Conservation (phyloP, 371 early-diverging fungal genomes). For the Mortierella polycephala region DNA sequence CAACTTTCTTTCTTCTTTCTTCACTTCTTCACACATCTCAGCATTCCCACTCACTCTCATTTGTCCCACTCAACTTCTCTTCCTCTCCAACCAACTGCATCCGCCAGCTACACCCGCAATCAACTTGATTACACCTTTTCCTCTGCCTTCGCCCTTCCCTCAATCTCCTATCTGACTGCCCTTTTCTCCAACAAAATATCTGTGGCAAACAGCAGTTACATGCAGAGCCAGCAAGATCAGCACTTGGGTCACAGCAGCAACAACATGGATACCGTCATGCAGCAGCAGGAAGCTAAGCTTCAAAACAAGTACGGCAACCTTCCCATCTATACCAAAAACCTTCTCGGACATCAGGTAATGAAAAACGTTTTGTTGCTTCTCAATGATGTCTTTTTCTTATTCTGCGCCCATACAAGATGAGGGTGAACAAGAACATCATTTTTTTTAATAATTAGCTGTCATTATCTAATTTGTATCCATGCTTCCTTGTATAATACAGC, state of each 20-base stretch:
- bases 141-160: background rate
- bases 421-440: too few relatives aligned
- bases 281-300: constrained; percentile 40
- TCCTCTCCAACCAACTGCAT: background rate
- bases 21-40: background rate
- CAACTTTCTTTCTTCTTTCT: background rate
- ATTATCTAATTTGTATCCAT: background rate
- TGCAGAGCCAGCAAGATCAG: constrained; percentile 48
- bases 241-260: constrained; percentile 32
- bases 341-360: constrained; percentile 46
- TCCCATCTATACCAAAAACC: constrained; percentile 31
- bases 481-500: constrained; percentile 50
- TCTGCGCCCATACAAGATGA: too few relatives aligned
- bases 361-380: too few relatives aligned
- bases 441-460: too few relatives aligned
- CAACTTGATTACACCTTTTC: background rate
- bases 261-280: constrained; percentile 27
- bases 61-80: background rate
- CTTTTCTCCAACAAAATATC: background rate
- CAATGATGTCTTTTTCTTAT: too few relatives aligned
- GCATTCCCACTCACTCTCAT: background rate
- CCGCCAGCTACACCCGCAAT: background rate
- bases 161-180: background rate
- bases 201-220: background rate
- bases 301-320: constrained; percentile 41